phyloP scores from a whole-genome alignment of 805 yeast genomes.

The Monosporozyma aquatica region DNA sequence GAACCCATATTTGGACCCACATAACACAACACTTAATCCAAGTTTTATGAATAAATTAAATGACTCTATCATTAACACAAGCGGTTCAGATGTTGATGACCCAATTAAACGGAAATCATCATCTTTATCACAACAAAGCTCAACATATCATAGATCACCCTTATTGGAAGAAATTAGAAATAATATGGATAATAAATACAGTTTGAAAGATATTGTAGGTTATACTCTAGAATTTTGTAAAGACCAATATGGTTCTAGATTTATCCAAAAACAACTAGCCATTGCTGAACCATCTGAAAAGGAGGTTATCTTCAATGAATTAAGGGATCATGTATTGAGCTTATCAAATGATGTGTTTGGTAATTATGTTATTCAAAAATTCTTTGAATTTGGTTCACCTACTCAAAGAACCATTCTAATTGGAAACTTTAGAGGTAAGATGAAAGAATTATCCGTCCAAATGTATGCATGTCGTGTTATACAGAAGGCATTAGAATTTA shows the following conservation, averaged over 20 bases:
- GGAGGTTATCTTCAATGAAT: slow-evolving; percentile 75
- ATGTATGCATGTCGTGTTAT: slow-evolving; percentile 98
- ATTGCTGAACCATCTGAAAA: slow-evolving; percentile 57
- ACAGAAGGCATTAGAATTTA: slow-evolving; percentile 80
- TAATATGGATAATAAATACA: slow-evolving; percentile 35
- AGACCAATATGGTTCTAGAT: slow-evolving; percentile 96
- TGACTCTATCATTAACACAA: slow-evolving; percentile 6
- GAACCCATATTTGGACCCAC: slow-evolving; percentile 20
- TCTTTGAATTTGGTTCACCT: slow-evolving; percentile 70
- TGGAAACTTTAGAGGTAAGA: slow-evolving; percentile 47
- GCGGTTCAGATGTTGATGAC: slow-evolving; percentile 13
- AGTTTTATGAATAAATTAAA: neutral
- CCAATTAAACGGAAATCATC: slow-evolving; percentile 29
- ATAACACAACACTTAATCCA: slow-evolving; percentile 9
- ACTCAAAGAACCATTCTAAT: slow-evolving; percentile 63
- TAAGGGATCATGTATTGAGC: slow-evolving; percentile 62
- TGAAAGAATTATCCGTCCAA: slow-evolving; percentile 71
- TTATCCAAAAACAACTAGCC: slow-evolving; percentile 82
- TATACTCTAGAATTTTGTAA: slow-evolving; percentile 85
- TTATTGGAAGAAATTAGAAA: slow-evolving; percentile 72
- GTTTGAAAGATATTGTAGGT: slow-evolving; percentile 68
- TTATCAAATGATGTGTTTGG: slow-evolving; percentile 96
- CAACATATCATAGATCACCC: slow-evolving; percentile 58
- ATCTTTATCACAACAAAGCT: slow-evolving; percentile 4
- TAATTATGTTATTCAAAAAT: slow-evolving; percentile 91